Base-by-base conservation (phyloP, 2,329 filamentous ascomycete genomes). In the Penicillium crustosum region DNA sequence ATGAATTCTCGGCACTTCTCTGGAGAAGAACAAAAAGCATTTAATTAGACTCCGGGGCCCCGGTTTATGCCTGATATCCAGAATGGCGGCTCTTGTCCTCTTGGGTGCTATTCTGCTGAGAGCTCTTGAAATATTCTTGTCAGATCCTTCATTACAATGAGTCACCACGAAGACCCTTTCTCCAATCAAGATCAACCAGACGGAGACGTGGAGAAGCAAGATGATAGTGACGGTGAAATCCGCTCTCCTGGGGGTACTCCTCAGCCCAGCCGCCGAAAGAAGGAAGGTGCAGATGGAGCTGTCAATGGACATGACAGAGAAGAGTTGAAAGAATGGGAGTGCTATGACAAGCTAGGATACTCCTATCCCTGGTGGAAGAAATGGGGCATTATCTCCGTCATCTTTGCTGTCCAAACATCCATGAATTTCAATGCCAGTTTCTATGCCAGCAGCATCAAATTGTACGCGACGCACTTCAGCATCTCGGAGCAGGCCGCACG, bases 341-440 rank as follows among this genome's bases (percentile, higher is more conserved):
- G 85, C 70, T 87, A 86, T 70, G 80, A 83, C 12, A 82, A 89
- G 70, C 78, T 90, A 2, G 87, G 86, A 48, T 90, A 81, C 68
- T 75, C 75, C 10, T 90, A 82, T 60, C 74, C 86, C 0, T 70
- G 57, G n/a, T 80, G 77, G 78, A 88, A 87, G 77, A 90, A 89
- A 78, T 89, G 87, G 87, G 81, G 76, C 64, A 88, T 89, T 66
- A 78, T 89, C 54, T 82, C 81, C 19, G 79, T 89, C 70, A 87
- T 90, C 71, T 89, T 89, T 75, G 77, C 84, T 63, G 86, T 90
- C 6, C 88, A 90, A 69, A 83, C 86, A 1, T 90, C 87, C 6
- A 90, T 90, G 87, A 90, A 90, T 78, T 89, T 89, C 78, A 90
- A 90, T 75, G 88, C 88, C 1, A 87, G 85, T 56, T 81, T 90